Evolutionary conservation across 2,329 filamentous ascomycete genomes (phyloP).

Genomic region (Magnaporthiopsis poae): DNA sequence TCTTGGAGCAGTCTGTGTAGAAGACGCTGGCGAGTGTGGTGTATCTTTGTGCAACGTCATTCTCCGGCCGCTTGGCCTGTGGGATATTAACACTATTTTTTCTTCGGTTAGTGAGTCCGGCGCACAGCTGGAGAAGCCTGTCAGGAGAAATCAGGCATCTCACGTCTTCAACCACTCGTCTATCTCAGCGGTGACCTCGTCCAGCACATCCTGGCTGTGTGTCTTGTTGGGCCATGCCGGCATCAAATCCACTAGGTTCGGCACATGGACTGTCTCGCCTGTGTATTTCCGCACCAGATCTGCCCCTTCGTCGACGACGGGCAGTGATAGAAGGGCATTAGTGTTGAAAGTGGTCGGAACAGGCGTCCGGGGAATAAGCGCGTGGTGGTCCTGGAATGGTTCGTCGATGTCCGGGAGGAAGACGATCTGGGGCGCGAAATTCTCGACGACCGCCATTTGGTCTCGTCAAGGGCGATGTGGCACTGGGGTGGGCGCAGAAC

Average conservation of each 20-base stretch:
- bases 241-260: not conserved
- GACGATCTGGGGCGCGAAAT: not conserved
- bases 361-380: not conserved
- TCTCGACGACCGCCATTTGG: not conserved
- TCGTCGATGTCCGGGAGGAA: not conserved
- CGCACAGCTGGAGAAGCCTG: not conserved
- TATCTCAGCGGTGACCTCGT: not conserved
- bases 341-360: not conserved
- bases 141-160: not conserved
- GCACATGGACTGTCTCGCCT: not conserved
- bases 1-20: not conserved
- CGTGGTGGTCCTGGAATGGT: not conserved
- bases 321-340: not conserved
- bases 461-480: no score
- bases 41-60: not conserved
- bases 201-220: not conserved
- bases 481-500: no score
- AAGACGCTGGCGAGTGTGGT: not conserved
- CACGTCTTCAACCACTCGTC: not conserved
- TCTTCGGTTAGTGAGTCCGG: not conserved
- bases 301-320: not conserved
- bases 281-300: not conserved
- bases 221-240: not conserved
- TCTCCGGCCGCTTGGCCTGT: not conserved
- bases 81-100: not conserved